These are phyloP conservation scores for Lasiosphaeriaceae sp. DNA, from an alignment of 495 filamentous ascomycete species.

Conservation along the genomic window DNA sequence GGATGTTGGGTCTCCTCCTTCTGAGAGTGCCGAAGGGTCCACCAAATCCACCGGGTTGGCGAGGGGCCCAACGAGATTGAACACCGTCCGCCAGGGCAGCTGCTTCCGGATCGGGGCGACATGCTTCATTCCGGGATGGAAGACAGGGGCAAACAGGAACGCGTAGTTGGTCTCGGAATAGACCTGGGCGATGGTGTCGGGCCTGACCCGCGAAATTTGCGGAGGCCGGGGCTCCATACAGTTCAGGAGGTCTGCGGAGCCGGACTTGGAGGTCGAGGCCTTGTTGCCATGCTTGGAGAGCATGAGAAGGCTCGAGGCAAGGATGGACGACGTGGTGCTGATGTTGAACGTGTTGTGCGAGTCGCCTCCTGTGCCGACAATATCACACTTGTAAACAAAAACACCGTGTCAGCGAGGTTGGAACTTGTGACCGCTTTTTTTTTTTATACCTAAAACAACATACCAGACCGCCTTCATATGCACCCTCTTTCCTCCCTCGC, in stretches of 20 bases:
- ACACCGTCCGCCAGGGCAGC: conserved; percentile 89
- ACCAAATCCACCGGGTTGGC: conserved; percentile 75
- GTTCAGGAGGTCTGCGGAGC: conserved; percentile 86
- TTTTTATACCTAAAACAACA: too few species aligned
- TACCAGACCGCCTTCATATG: conserved; percentile 68
- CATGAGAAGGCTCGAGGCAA: conserved; percentile 77
- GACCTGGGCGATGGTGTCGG: conserved; percentile 61
- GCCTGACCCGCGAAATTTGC: conserved; percentile 65
- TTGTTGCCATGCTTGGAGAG: conserved; percentile 94
- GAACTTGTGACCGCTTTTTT: too few species aligned
- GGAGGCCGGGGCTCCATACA: conserved; percentile 65
- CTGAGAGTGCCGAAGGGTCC: background rate
- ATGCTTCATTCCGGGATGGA: conserved; percentile 89
- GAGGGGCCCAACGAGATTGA: conserved; percentile 91
- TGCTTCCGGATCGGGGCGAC: conserved; percentile 78
- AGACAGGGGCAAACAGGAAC: conserved; percentile 94
- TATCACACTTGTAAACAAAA: conserved; percentile 65
- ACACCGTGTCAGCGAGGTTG: too few species aligned
- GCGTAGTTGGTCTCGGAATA: conserved; percentile 82
- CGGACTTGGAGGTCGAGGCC: conserved; percentile 92
- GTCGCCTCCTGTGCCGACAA: conserved; percentile 96
- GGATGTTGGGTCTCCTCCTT: background rate
- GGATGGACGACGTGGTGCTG: conserved; percentile 87
- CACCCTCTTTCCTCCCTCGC: conserved; percentile 58
- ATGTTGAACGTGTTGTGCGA: conserved; percentile 98